A percentile compares a stretch with the other conserved stretches of the same genome.
These are phyloP conservation scores for Alternaria consortialis DNA, from an alignment of 2,329 filamentous ascomycete species.

Conservation along the genomic window DNA sequence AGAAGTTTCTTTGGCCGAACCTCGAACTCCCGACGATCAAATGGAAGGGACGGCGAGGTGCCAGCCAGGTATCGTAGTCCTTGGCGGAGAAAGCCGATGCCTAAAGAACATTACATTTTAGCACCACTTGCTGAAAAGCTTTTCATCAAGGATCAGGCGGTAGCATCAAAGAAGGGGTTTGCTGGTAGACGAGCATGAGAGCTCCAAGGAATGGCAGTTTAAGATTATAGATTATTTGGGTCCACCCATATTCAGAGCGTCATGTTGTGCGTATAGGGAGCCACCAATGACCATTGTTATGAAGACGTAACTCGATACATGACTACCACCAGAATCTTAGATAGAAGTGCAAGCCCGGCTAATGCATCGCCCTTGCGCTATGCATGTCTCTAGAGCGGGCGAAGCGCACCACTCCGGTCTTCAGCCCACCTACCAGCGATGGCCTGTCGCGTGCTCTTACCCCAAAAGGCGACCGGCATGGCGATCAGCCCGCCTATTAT, in stretches of 20 bases:
- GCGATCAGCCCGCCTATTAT: constrained; percentile 37
- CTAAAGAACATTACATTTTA: no score
- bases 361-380: neutral
- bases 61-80: no score
- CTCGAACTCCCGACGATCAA: no score
- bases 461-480: constrained; percentile 44
- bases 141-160: no score
- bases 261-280: neutral
- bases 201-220: neutral
- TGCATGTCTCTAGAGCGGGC: constrained; percentile 23
- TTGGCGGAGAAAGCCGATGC: no score
- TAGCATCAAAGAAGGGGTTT: neutral
- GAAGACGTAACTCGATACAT: no score
- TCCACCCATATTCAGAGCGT: neutral
- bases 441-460: constrained; percentile 37
- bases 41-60: no score
- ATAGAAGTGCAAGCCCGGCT: neutral
- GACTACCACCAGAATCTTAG: neutral
- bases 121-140: no score
- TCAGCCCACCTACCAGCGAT: constrained; percentile 41
- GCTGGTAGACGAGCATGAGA: neutral
- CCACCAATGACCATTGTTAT: neutral
- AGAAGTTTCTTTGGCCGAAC: no score
- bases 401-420: constrained; percentile 38
- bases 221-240: neutral